Base-by-base conservation (phyloP, 805 yeast genomes). In the Candida xiaguanensis region DNA sequence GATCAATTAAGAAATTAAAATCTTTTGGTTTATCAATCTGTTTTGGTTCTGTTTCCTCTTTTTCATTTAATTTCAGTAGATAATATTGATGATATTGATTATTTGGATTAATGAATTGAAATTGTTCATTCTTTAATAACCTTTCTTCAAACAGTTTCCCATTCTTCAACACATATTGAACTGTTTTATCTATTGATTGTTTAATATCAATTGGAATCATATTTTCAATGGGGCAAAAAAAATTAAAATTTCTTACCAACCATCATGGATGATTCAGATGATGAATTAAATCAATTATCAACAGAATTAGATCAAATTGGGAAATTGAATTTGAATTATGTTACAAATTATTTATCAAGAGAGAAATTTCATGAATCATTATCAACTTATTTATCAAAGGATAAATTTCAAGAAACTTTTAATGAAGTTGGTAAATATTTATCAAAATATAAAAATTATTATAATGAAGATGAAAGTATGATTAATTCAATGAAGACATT, bases 101-200 rank as follows among this genome's bases (percentile, higher is more conserved):
- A 2, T 60, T 65, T 1, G 67, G 68, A 14, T 67, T 56, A 5
- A 89, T 56, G 51, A 90, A 90, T n/a, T 74, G 63, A 56, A 88
- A 85, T 52, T 79, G 77, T 12, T 64, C 56, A 45, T 80, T 79
- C 26, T 61, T 65, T 13, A 61, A 60, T 41, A 86, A 71, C 36
- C 83, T 64, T 8, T 65, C 63, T 50, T 82, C 93, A 59, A 87
- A 85, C 1, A 74, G 63, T 1, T 56, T 50, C 0, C 95, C 96
- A 52, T 86, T 84, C 45, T 83, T 68, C 20, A 62, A 48, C 5
- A 89, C 87, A 51, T 82, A 86, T 3, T 67, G 75, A 0, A 82
- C 88, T 0, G 95, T 85, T 52, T 82, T 85, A 36, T 76, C 80
- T 14, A 90, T 81, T 14, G 76, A 70, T 12, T 70, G 70, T 44